Percentiles rank a stretch among this genome's conserved stretches.
These are phyloP conservation scores for Xylariaceae sp. DNA, from an alignment of 2,329 filamentous ascomycete genomes.

Conservation along the genomic window DNA sequence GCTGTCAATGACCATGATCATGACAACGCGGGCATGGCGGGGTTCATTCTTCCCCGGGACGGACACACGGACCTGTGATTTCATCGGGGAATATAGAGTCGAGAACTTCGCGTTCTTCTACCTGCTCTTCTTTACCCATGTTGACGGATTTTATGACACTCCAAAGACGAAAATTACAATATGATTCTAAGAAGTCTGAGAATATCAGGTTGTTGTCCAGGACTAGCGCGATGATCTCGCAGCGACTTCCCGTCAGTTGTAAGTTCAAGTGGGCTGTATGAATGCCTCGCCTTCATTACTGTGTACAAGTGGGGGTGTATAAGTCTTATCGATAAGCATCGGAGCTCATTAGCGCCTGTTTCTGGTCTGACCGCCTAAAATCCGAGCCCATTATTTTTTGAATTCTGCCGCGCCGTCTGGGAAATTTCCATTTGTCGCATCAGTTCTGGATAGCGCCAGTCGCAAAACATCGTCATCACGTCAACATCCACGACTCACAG, in stretches of 20 bases:
- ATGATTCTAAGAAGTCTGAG: not conserved
- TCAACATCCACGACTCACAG: conserved; percentile 11
- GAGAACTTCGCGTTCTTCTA: conserved; percentile 94
- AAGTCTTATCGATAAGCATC: conserved; percentile 7
- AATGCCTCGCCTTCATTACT: not conserved
- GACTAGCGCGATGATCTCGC: not conserved
- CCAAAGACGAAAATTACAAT: too few species aligned
- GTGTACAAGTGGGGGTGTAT: conserved; percentile 3
- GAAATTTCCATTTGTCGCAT: conserved; percentile 15
- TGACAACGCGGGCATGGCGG: conserved; percentile 6
- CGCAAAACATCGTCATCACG: not conserved
- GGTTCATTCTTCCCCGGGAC: conserved; percentile 1
- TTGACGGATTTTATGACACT: conserved; percentile 18
- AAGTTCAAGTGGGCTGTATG: not conserved
- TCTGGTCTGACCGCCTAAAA: conserved; percentile 33
- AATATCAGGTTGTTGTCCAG: not conserved
- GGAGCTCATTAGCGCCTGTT: too few species aligned
- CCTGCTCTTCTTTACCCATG: conserved; percentile 79
- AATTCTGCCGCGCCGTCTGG: conserved; percentile 19
- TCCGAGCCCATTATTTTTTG: conserved; percentile 23
- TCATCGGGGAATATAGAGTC: conserved; percentile 98
- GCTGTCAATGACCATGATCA: conserved; percentile 5
- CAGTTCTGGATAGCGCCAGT: not conserved
- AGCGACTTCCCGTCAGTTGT: not conserved
- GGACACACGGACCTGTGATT: conserved; percentile 67